Evolutionary conservation across 768 basidiomycete genomes (phyloP).

Genomic region (Hypholoma sublateritium): DNA sequence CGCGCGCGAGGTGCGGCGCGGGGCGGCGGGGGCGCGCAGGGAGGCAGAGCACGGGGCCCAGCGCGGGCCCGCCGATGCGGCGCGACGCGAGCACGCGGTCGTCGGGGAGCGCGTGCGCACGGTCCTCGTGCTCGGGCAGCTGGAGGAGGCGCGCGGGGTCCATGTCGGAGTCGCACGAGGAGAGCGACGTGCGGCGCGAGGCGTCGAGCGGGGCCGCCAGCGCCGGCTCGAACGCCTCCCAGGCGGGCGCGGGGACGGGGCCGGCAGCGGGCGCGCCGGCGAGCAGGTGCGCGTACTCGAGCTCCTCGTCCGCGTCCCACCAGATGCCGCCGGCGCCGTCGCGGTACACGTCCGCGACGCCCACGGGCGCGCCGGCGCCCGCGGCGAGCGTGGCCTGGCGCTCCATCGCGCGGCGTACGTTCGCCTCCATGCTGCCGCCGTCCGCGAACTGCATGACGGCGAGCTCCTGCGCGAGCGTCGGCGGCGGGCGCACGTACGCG

Average conservation of each 20-base stretch:
- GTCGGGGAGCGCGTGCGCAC: constrained; percentile 20
- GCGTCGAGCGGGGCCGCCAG: background rate
- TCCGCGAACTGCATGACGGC: constrained; percentile 69
- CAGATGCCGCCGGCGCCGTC: constrained; percentile 65
- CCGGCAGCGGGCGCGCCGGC: constrained; percentile 32
- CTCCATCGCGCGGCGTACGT: constrained; percentile 55
- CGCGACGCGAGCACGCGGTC: constrained; percentile 31
- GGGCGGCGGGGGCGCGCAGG: constrained; percentile 33
- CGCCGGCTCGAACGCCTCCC: constrained; percentile 5
- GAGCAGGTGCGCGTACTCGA: constrained; percentile 67
- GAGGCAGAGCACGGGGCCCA: constrained; percentile 32
- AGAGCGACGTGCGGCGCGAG: constrained; percentile 21
- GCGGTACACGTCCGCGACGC: constrained; percentile 55
- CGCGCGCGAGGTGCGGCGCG: constrained; percentile 33
- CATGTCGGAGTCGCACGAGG: constrained; percentile 54
- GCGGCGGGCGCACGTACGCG: constrained; percentile 37
- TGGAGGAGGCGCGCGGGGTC: constrained; percentile 48
- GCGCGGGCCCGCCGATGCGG: constrained; percentile 36
- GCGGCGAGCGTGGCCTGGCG: constrained; percentile 49
- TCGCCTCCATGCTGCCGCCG: constrained; percentile 58
- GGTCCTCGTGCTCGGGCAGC: constrained; percentile 31
- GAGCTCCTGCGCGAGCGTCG: constrained; percentile 63
- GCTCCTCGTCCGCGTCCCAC: constrained; percentile 71
- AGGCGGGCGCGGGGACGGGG: constrained; percentile 16
- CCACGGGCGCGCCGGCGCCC: constrained; percentile 19